A percentile compares a stretch with the other conserved stretches of the same genome.
Evolutionary conservation across 352 stramenopile species (phyloP).

Genomic region (Globisporangium ultimum): DNA sequence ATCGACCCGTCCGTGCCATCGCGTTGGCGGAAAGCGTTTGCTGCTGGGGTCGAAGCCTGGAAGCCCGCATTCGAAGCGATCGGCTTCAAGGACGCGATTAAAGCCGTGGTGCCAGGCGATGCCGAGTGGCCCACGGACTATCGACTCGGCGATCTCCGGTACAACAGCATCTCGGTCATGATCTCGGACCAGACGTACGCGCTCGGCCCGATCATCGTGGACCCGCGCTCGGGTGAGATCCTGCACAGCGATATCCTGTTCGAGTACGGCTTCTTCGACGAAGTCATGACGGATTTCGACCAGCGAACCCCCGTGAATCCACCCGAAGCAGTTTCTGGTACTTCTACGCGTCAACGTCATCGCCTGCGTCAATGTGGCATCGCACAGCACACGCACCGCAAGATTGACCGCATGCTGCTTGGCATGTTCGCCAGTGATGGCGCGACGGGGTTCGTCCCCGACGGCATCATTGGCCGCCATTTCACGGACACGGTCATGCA

Average conservation of each 20-base stretch:
- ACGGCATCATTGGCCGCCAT: slow-evolving; percentile 57
- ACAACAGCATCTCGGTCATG: slow-evolving; percentile 84
- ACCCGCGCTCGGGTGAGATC: slow-evolving; percentile 83
- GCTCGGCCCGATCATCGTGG: slow-evolving; percentile 56
- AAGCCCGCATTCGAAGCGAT: slow-evolving; percentile 69
- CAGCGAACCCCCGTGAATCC: slow-evolving; percentile 34
- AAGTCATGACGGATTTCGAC: slow-evolving; percentile 54
- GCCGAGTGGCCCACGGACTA: slow-evolving; percentile 78
- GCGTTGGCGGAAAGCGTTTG: slow-evolving; percentile 64
- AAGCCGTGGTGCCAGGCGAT: slow-evolving; percentile 60
- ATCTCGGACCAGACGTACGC: slow-evolving; percentile 79
- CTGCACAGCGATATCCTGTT: slow-evolving; percentile 86
- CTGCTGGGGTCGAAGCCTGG: slow-evolving; percentile 71
- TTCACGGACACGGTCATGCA: slow-evolving; percentile 85
- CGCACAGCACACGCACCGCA: slow-evolving; percentile 29
- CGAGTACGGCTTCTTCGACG: slow-evolving; percentile 83
- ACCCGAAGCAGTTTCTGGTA: slow-evolving; percentile 2
- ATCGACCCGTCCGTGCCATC: slow-evolving; percentile 80
- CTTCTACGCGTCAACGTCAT: slow-evolving; percentile 6
- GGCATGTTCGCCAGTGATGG: slow-evolving; percentile 26
- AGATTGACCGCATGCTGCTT: slow-evolving; percentile 37
- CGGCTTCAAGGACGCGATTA: slow-evolving; percentile 69
- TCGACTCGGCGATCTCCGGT: slow-evolving; percentile 80
- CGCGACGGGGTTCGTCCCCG: slow-evolving; percentile 32
- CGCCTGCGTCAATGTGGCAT: slow-evolving; percentile 36